Evolutionary conservation across 345 rosid species (phyloP), one percentile per base, ranked within the genome.

Genomic region (Eucalyptus viminalis): DNA sequence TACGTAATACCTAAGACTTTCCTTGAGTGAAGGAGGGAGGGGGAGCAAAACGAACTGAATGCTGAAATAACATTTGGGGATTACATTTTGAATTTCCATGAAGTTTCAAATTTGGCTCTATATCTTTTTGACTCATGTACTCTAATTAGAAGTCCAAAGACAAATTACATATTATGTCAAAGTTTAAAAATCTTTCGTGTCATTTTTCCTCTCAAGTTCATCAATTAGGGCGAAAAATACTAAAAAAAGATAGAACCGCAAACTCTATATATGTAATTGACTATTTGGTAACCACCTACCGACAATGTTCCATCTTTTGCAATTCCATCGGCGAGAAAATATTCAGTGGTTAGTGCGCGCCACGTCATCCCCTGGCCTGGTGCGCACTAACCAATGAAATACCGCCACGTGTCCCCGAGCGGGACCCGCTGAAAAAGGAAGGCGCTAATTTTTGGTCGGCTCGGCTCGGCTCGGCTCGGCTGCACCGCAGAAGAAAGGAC

Each of bases 161-260:
- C 25, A 54, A 54, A 8, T 54, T 54, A 8, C 11, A 54, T 54
- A 21, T 21, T 54, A 21, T 8, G 11, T 21, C 43, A 69, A 69
- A 9, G 21, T 17, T 5, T 7, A 69, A 8, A 1, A 3, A 17
- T 5, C 44, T 3, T 9, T 69, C 13, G 0, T 3, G 11, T 17
- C 4, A 5, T 34, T 34, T 67, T 69, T 8, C 7, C 1, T 14
- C 19, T 34, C 76, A 65, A 65, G 5, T 65, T n/a, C 10, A 15
- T 8, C 24, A 17, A 5, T 14, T 31, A 34, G 43, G 21, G 80
- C 12, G 1, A 69, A 69, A 16, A 16, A 40, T 9, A 31, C 12
- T 8, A 34, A 69, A 31, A 14, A 9, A 12, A 31, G 24, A 69
- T 2, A 1, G 1, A 69, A 34, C 24, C 21, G 0, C 25, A 1